A percentile compares a stretch with the other conserved stretches of the same genome.
These are phyloP conservation scores for Cladosporium sp. DNA, from an alignment of 2,329 filamentous ascomycete genomes.

Conservation along the genomic window DNA sequence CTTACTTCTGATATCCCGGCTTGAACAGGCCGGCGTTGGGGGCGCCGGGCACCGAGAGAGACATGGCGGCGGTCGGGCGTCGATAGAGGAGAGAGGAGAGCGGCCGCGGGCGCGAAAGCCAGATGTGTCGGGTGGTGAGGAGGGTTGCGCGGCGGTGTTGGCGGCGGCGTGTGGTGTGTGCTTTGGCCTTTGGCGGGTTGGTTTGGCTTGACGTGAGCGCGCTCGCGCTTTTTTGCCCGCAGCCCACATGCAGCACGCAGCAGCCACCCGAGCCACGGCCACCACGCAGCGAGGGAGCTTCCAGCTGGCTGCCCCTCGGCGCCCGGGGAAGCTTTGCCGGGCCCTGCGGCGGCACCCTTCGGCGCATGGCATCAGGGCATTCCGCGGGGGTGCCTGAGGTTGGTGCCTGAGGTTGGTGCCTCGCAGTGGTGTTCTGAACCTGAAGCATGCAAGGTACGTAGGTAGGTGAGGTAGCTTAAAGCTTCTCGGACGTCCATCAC, in stretches of 20 bases:
- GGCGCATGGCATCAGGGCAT: too few relatives aligned
- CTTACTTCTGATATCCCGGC: conserved; percentile 89
- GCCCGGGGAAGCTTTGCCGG: conserved; percentile 1
- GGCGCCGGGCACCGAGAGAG: conserved; percentile 89
- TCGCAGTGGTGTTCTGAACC: too few relatives aligned
- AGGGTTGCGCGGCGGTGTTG: neutral
- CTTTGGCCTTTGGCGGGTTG: neutral
- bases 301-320: conserved; percentile 1
- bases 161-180: neutral
- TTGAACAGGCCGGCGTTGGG: conserved; percentile 94
- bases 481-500: too few relatives aligned
- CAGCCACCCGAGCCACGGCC: too few relatives aligned
- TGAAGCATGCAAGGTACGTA: too few relatives aligned
- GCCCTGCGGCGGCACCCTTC: neutral
- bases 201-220: conserved; percentile 8
- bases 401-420: too few relatives aligned
- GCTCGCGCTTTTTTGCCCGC: conserved; percentile 6
- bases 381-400: too few relatives aligned
- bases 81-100: neutral
- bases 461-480: too few relatives aligned
- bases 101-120: neutral
- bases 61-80: conserved; percentile 55
- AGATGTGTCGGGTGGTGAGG: neutral
- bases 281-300: too few relatives aligned
- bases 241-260: too few relatives aligned